Base-by-base conservation (phyloP, 1,284 basidiomycete genomes). In the Pyrrhoderma lamaoense region DNA sequence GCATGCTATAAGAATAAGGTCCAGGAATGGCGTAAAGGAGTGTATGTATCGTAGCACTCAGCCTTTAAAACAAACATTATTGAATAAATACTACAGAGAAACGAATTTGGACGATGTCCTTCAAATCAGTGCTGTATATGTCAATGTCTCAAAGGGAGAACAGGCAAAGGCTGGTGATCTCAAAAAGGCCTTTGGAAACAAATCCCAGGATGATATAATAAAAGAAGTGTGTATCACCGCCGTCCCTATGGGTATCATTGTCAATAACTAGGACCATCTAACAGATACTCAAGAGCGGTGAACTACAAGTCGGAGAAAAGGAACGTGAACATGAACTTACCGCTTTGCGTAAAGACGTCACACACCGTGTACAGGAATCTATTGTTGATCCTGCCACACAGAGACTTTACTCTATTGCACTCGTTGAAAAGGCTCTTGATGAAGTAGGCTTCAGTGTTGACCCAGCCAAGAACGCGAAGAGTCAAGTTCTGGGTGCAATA, bases 1-100 rank as follows among this genome's bases (percentile, higher is more conserved):
- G 95, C 95, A 44, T 98, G 94, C 69, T 98, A 98, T 74, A 97
- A 98, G 76, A 99, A 99, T 72, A 98, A 98, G 71, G 95, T 98
- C 18, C 89, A 93, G 59, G 94, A 97, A 68, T 99, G 89, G 82
- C 74, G 95, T 52, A 91, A 81, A 49, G 93, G 93, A 56, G 88
- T 95, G 85, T 89, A 65, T 64, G 82, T 73, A 23, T 19, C 13
- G 21, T n/a, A 22, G 16, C 38, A 45, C 8, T 14, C 9, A 31
- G 57, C 51, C 50, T 48, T 21, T 45, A 25, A 8, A 37, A 23
- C 42, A 14, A 45, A 21, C 35, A 57, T 36, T 13, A 46, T 45
- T 11, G n/a, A 36, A 38, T 3, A 25, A 14, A 18, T 42, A 40
- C 13, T 42, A 13, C 60, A 90, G 88, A 19, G 95, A 99, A 74